Percentiles rank a stretch among this genome's conserved stretches.
These are phyloP conservation scores for Boechera divaricarpa DNA, from an alignment of 345 rosid species.

Conservation along the genomic window DNA sequence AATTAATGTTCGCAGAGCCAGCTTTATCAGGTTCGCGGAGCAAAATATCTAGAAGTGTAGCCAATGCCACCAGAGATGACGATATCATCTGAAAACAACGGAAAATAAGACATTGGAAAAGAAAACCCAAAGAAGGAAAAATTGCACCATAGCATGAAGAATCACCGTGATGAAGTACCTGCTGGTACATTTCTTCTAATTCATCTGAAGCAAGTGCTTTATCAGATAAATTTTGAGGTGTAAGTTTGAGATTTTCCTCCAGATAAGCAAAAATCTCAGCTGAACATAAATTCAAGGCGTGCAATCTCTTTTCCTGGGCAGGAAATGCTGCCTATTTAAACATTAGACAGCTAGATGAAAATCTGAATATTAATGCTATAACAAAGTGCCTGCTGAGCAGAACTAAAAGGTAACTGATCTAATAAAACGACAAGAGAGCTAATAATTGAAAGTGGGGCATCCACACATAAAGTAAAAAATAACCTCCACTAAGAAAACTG, in stretches of 20 bases:
- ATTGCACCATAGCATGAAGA: conserved; percentile 12
- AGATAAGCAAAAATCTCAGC: conserved; percentile 75
- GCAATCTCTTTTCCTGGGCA: conserved; percentile 86
- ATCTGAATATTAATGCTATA: conserved; percentile 26
- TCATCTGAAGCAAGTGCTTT: conserved; percentile 88
- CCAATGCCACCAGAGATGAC: conserved; percentile 84
- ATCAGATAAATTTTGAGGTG: conserved; percentile 77
- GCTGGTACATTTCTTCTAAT: conserved; percentile 89
- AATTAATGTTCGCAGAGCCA: conserved; percentile 60
- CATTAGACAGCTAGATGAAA: conserved; percentile 38
- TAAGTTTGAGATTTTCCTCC: conserved; percentile 93
- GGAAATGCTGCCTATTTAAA: conserved; percentile 90
- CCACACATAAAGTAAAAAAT: conserved; percentile 9
- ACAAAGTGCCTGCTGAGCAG: conserved; percentile 22
- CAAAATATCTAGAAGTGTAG: conserved; percentile 82
- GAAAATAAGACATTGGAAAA: conserved; percentile 33
- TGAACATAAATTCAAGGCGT: conserved; percentile 76
- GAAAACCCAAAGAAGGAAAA: conserved; percentile 30
- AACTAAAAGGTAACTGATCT: conserved; percentile 21
- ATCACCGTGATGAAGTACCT: conserved; percentile 56
- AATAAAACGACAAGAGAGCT: conserved; percentile 12
- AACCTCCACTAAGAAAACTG: conserved; percentile 22
- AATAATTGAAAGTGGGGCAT: conserved; percentile 25
- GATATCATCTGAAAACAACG: conserved; percentile 71
- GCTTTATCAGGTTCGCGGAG: conserved; percentile 58